phyloP scores from a whole-genome alignment of 495 filamentous ascomycete genomes.

The Oleoguttula mirabilis region DNA sequence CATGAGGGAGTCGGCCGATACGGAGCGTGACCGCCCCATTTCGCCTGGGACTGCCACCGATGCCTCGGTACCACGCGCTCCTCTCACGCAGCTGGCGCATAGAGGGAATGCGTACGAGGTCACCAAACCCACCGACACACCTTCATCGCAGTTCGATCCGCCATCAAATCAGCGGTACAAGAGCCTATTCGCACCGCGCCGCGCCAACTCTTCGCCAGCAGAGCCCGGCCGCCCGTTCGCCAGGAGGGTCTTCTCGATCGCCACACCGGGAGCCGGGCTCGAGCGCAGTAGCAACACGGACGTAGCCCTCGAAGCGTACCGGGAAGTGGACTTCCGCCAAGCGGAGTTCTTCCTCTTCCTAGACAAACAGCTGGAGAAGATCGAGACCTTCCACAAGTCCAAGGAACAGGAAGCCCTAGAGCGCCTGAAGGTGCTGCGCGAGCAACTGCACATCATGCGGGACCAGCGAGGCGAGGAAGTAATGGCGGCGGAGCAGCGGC shows the following conservation, averaged over 20 bases:
- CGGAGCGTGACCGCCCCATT: conserved; percentile 3
- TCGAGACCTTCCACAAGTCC: conserved; percentile 69
- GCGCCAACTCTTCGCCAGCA: conserved; percentile 24
- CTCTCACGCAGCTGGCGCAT: conserved; percentile 13
- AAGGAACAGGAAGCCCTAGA: conserved; percentile 71
- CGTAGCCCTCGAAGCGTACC: conserved; percentile 36
- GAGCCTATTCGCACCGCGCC: conserved; percentile 26
- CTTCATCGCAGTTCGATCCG: conserved; percentile 3
- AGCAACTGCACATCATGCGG: conserved; percentile 80
- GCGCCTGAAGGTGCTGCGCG: conserved; percentile 54
- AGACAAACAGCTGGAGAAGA: conserved; percentile 68
- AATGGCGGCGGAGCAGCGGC: conserved; percentile 30
- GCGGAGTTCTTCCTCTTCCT: conserved; percentile 70
- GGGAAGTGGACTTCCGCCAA: conserved; percentile 48
- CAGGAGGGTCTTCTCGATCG: conserved; percentile 34
- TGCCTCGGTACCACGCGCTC: conserved; percentile 13
- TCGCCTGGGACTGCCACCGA: conserved; percentile 2
- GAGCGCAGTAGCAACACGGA: conserved; percentile 25
- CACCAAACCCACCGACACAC: conserved; percentile 4
- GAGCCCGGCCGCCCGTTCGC: conserved; percentile 23
- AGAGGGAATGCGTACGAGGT: conserved; percentile 22
- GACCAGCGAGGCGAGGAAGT: conserved; percentile 65
- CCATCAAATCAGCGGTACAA: conserved; percentile 17
- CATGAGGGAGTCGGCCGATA: conserved; percentile 33
- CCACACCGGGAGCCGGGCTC: conserved; percentile 14